Evolutionary conservation across 2,329 filamentous ascomycete species (phyloP).

Genomic region (Monilinia fructigena): DNA sequence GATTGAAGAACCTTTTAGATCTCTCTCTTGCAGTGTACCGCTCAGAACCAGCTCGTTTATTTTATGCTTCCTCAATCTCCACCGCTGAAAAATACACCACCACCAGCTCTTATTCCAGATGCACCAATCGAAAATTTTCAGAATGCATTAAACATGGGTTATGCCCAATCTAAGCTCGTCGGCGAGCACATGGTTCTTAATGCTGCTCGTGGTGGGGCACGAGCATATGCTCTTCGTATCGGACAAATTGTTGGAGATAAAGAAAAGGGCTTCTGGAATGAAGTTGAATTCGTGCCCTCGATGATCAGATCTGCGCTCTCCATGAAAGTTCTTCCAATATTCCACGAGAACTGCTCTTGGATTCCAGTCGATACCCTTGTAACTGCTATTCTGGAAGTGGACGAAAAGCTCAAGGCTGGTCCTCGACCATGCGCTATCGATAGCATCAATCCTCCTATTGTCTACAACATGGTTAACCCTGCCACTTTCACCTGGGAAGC

Average conservation of each 20-base stretch:
- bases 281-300: slow-evolving; percentile 52
- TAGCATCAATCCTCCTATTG: slow-evolving; percentile 30
- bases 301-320: slow-evolving; percentile 49
- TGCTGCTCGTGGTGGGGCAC: slow-evolving; percentile 40
- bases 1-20: slow-evolving; percentile 22
- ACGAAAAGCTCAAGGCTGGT: slow-evolving; percentile 28
- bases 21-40: slow-evolving; percentile 32
- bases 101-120: slow-evolving; percentile 41
- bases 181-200: slow-evolving; percentile 47
- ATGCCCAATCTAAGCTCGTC: slow-evolving; percentile 50
- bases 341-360: slow-evolving; percentile 46
- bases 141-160: slow-evolving; percentile 49
- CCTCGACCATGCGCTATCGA: slow-evolving; percentile 23
- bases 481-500: slow-evolving; percentile 48
- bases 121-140: slow-evolving; percentile 30
- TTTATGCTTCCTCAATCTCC: slow-evolving; percentile 44
- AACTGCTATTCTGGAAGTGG: slow-evolving; percentile 44
- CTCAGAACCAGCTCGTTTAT: slow-evolving; percentile 37
- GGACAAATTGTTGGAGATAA: slow-evolving; percentile 53
- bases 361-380: slow-evolving; percentile 49
- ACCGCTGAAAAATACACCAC: slow-evolving; percentile 38
- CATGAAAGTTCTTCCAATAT: slow-evolving; percentile 46
- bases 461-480: slow-evolving; percentile 55
- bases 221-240: slow-evolving; percentile 45
- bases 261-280: slow-evolving; percentile 48